phyloP scores from a whole-genome alignment of 257 asterid species.

The Primulina eburnea region DNA sequence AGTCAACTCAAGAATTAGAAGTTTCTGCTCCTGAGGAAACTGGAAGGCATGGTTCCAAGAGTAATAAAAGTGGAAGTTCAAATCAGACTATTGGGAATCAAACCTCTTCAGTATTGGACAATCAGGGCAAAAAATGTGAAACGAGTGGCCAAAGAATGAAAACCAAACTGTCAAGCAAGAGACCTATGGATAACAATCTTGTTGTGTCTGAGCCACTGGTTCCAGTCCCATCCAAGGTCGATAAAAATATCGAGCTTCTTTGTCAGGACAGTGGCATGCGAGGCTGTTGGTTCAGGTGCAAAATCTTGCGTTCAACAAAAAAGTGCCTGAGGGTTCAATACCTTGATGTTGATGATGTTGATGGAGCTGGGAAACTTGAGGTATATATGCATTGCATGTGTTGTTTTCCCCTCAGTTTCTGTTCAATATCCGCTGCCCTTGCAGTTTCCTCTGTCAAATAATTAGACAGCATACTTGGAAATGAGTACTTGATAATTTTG shows the following conservation, averaged over 20 bases:
- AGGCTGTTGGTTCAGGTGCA: conserved; percentile 52
- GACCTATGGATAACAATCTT: conserved; percentile 15
- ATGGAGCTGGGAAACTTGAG: conserved; percentile 36
- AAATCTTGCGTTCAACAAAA: conserved; percentile 29
- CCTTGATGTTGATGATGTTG: conserved; percentile 29
- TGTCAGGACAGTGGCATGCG: conserved; percentile 43
- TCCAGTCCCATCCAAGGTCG: conserved; percentile 20
- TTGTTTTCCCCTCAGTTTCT: not conserved
- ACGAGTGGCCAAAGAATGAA: conserved; percentile 27
- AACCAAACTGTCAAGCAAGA: conserved; percentile 20
- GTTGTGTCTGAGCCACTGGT: conserved; percentile 20
- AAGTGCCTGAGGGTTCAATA: conserved; percentile 31
- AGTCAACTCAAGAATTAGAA: conserved; percentile 18
- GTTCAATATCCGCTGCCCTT: not conserved
- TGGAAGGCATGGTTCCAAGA: conserved; percentile 11
- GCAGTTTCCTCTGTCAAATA: not conserved
- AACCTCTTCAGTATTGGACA: conserved; percentile 6
- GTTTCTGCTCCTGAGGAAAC: conserved; percentile 16
- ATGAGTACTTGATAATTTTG: not conserved
- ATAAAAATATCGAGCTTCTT: conserved; percentile 36
- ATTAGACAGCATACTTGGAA: not conserved
- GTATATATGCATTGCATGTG: conserved; percentile 15
- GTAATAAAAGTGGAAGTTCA: conserved; percentile 13
- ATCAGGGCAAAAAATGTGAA: conserved; percentile 22
- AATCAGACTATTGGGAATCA: conserved; percentile 8